Evolutionary conservation across 305 asterid genomes (phyloP), one percentile per base, ranked within the genome.

Genomic region (Fraxinus greggii): DNA sequence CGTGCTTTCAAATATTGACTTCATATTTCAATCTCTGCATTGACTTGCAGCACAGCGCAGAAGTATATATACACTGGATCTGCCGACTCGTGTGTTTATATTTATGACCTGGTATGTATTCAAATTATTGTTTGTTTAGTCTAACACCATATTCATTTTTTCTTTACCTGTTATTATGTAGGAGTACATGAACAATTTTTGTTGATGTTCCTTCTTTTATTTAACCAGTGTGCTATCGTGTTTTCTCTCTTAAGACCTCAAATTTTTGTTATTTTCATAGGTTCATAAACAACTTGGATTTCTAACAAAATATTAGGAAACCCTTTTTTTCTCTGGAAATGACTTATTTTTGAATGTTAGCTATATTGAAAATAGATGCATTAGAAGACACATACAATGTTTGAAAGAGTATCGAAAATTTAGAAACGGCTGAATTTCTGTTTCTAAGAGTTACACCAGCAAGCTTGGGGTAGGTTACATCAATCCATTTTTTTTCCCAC

Each of bases 51-150:
- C 93, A 96, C 98, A 0, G 99, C 95, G 61, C 98, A 94, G 80
- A 94, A 87, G 92, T 96, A 91, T 81, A 91, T 96, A 78, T 94
- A 94, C 88, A 90, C 98, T 5, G 99, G 99, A 83, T 94, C 97
- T 17, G 82, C 97, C 3, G 99, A 96, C 89, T 83, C 91, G 51
- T 87, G 84, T 15, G 91, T 94, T 23, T 90, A 91, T 78, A 79
- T 96, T 48, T 96, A 96, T 79, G 99, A 96, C 70, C 90, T 90
- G 98, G 99, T 96, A 92, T 15, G 93, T 81, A 32, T 77, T 29
- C 24, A 59, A 6, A 61, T 54, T 51, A 29, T 32, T 74, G n/a
- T 59, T 33, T 63, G 72, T 24, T 63, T 24, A 63, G 33, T 26
- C 35, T 67, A 10, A 21, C 40, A 15, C 36, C 40, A 12, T 78